Base-by-base conservation (phyloP, 139 green algal genomes). In the Haematococcus sp. region DNA sequence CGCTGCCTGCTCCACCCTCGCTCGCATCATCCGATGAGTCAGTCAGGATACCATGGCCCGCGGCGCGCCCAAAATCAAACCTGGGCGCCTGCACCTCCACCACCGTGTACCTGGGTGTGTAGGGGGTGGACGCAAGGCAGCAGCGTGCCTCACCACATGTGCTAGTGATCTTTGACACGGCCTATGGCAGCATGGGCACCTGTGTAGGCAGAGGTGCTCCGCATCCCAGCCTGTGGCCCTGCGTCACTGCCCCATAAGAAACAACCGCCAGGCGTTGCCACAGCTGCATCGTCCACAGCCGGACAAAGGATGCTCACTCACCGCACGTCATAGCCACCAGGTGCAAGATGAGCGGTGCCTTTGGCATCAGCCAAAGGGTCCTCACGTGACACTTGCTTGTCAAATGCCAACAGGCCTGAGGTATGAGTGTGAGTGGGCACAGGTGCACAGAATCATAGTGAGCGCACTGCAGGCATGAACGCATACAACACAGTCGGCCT, bases 31-130 rank as follows among this genome's bases (percentile, higher is more conserved):
- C 68, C 30, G 44, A 44, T 28, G 20, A 44, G 49, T 20, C 23
- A 13, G 31, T 15, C 31, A 74, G 27, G 49, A 74, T 74, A 49
- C 68, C 68, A 46, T 74, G 68, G 19, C 52, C 49, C n/a, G 23
- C n/a, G 68, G 51, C 31, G 13, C 54, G 52, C n/a, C 54, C 51
- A 35, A 74, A 74, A 15, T 74, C 68, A 74, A 74, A 74, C 27
- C 40, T 15, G 32, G 68, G 68, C 2, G 2, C n/a, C 58, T 33
- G n/a, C 58, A 22, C 30, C 58, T 65, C 58, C 58, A 65, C 58
- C 23, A 65, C 23, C n/a, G 11, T 34, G 34, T 65, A 30, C 58
- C 58, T 65, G 58, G 7, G 30, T 11, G 40, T 49, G 40, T n/a
- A n/a, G n/a, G n/a, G n/a, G n/a, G n/a, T n/a, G n/a, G n/a, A n/a